phyloP scores from a whole-genome alignment of 2,329 filamentous ascomycete genomes.

The Fusarium veterinarium region DNA sequence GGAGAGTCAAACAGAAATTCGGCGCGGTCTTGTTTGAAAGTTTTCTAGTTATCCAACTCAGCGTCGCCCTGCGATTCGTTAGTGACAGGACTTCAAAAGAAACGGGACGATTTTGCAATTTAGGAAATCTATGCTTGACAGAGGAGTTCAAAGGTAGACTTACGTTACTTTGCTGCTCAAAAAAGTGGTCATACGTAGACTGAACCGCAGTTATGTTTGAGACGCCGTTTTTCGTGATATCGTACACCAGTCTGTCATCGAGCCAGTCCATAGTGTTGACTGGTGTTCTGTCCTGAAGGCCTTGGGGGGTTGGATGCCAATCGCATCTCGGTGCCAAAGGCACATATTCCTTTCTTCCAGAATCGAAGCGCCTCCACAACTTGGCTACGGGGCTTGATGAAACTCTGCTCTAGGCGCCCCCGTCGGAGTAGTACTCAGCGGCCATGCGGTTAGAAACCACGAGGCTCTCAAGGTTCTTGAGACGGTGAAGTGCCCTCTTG shows the following conservation, averaged over 20 bases:
- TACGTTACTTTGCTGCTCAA: background rate
- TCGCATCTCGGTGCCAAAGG: background rate
- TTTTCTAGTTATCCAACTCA: background rate
- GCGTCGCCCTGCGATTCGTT: background rate
- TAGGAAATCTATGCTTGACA: too few relatives aligned
- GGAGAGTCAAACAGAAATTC: fast-evolving
- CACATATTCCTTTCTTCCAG: fast-evolving
- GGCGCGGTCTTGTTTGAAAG: background rate
- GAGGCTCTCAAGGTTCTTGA: background rate
- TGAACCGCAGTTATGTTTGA: background rate
- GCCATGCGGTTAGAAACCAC: too few relatives aligned
- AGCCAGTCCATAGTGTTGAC: background rate
- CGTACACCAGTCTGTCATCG: background rate
- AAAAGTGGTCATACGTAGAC: background rate
- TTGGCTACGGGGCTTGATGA: background rate
- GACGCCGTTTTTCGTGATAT: background rate
- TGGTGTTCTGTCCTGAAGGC: background rate
- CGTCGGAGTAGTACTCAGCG: too few relatives aligned
- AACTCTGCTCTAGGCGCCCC: background rate
- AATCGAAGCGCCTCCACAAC: background rate
- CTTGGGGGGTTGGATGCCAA: background rate
- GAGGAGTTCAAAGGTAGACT: background rate
- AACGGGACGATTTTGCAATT: too few relatives aligned
- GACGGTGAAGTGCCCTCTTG: background rate
- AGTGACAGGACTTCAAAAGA: background rate